phyloP scores from a whole-genome alignment of 352 stramenopile genomes.

The Phytophthora brassicae region DNA sequence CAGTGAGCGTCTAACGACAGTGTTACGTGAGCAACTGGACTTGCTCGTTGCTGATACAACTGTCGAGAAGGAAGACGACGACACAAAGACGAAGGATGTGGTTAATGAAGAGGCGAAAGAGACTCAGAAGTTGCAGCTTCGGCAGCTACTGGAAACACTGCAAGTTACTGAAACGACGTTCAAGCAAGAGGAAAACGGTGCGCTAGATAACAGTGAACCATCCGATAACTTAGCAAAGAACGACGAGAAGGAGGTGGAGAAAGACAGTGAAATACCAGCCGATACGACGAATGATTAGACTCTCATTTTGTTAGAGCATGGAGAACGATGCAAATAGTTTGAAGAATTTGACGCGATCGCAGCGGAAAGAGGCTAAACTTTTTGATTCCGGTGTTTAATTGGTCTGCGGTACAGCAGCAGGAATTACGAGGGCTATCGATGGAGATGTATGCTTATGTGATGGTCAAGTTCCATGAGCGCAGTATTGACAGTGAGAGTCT shows the following conservation, averaged over 20 bases:
- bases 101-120: constrained; percentile 33
- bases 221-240: neutral
- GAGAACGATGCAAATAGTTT: neutral
- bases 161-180: constrained; percentile 11
- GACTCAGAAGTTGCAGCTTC: constrained; percentile 40
- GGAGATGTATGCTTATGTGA: constrained; percentile 54
- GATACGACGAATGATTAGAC: constrained; percentile 11
- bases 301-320: neutral
- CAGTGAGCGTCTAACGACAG: constrained; percentile 35
- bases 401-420: constrained; percentile 19
- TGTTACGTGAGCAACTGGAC: constrained; percentile 64
- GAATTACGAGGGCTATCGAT: constrained; percentile 19
- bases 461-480: constrained; percentile 78
- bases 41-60: constrained; percentile 39
- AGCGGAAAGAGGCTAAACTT: no score
- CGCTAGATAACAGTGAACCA: neutral
- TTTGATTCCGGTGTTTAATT: no score
- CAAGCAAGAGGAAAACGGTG: neutral
- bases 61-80: constrained; percentile 1
- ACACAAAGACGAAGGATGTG: constrained; percentile 12
- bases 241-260: constrained; percentile 1
- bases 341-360: neutral
- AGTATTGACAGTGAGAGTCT: constrained; percentile 57
- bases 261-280: neutral
- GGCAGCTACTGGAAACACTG: constrained; percentile 39